A percentile compares a stretch with the other conserved stretches of the same genome.
Conservation (phyloP, 257 asterid species). For the Capsicum rhomboideum region DNA sequence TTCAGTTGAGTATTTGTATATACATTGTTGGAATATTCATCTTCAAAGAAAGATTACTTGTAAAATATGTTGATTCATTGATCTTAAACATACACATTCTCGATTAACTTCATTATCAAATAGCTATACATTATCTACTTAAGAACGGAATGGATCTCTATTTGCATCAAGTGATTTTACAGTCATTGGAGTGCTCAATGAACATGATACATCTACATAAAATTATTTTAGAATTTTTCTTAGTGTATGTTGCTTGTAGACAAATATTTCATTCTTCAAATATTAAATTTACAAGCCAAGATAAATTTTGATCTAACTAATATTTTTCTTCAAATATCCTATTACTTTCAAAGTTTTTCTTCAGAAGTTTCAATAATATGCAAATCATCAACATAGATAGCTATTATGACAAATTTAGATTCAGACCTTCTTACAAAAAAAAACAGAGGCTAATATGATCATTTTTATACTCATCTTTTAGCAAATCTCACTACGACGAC, state of each 20-base stretch:
- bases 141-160: not conserved
- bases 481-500: not conserved
- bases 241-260: not conserved
- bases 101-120: too few species aligned
- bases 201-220: not conserved
- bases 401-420: not conserved
- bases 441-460: not conserved
- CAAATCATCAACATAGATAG: not conserved
- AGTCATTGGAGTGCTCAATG: not conserved
- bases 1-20: too few species aligned
- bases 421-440: not conserved
- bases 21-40: too few species aligned
- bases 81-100: too few species aligned
- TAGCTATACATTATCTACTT: not conserved
- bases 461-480: not conserved
- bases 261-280: not conserved
- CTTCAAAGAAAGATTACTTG: too few species aligned
- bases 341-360: not conserved
- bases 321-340: not conserved
- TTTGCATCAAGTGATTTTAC: not conserved
- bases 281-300: not conserved
- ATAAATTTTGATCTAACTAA: not conserved
- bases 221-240: not conserved
- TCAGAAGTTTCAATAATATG: not conserved
- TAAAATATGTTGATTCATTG: too few species aligned